Evolutionary conservation across 2,329 filamentous ascomycete species (phyloP), one percentile per base, ranked within the genome.

Genomic region (Verticillium longisporum): DNA sequence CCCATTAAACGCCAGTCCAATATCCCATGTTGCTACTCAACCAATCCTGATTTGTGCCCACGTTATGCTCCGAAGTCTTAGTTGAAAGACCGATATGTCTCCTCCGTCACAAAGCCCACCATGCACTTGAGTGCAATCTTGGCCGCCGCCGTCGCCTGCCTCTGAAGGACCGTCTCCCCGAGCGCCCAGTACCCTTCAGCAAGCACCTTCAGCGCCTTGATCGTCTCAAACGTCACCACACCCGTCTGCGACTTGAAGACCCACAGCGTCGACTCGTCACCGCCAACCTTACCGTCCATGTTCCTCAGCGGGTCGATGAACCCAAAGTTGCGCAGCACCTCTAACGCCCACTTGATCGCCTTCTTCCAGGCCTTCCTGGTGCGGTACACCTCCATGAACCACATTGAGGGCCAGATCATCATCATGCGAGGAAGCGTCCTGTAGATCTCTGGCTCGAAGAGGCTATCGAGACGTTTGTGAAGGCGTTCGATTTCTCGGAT

Each of bases 341-440:
- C 66, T 7, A 64, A 60, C 1, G 66, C 69, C 61, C 71, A 71
- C 61, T 64, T 67, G 36, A 70, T 58, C n/a, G 70, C 72, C 64
- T 73, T 74, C 18, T 59, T 62, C 61, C 73, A 70, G 61, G 73
- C 71, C 63, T 68, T 71, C 11, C 70, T 66, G 18, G 70, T 68
- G 15, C 67, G 64, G 61, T 72, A 70, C 37, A 71, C 73, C 56
- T 69, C 68, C 7, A 73, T 60, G 1, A 76, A 68, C 73, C 73
- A 76, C 67, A 75, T 72, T 50, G 64, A 69, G 26, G 73, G 71
- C 62, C 71, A 74, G 2, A 76, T 68, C 33, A 76, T 68, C 60
- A 69, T 70, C 60, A 76, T 63, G 37, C 71, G 66, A 6, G 74
- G 73, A 26, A 74, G 34, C 2, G 33, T 45, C 0, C 65, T 68